Evolutionary conservation across 257 asterid genomes (phyloP).

Genomic region (Solanum clarkiae): DNA sequence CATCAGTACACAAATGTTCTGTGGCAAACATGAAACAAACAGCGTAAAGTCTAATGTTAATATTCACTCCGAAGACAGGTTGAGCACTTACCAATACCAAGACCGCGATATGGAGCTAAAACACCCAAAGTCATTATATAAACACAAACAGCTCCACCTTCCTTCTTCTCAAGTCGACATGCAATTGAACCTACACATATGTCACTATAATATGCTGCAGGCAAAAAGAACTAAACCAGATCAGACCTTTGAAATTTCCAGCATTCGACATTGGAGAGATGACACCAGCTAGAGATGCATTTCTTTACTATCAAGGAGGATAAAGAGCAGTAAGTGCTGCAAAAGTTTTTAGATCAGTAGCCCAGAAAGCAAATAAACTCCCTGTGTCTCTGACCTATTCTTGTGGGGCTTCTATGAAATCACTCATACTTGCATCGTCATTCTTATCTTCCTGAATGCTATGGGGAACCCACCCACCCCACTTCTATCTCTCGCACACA

Average conservation of each 20-base stretch:
- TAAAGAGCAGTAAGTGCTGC: not conserved
- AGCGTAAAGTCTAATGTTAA: not conserved
- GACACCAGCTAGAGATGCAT: not conserved
- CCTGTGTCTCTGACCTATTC: not conserved
- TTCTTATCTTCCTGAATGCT: not conserved
- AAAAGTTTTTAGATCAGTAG: not conserved
- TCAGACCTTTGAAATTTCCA: not conserved
- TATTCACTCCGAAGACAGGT: not conserved
- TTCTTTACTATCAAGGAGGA: not conserved
- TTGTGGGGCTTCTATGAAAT: not conserved
- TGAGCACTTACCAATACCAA: constrained; percentile 32
- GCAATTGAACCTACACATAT: constrained; percentile 94
- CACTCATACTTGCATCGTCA: not conserved
- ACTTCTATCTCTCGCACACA: not conserved
- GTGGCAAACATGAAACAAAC: not conserved
- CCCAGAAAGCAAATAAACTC: not conserved
- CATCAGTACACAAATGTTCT: not conserved
- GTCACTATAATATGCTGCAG: constrained; percentile 84
- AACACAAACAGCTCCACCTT: constrained; percentile 58
- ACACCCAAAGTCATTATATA: constrained; percentile 80
- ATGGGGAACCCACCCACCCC: not conserved
- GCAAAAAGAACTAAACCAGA: not conserved
- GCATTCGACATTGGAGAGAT: not conserved
- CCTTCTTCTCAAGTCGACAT: constrained; percentile 94
- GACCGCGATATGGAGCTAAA: constrained; percentile 44